Base-by-base conservation (phyloP, 129 eudicot genomes). In the Flaveria sonorensis region DNA sequence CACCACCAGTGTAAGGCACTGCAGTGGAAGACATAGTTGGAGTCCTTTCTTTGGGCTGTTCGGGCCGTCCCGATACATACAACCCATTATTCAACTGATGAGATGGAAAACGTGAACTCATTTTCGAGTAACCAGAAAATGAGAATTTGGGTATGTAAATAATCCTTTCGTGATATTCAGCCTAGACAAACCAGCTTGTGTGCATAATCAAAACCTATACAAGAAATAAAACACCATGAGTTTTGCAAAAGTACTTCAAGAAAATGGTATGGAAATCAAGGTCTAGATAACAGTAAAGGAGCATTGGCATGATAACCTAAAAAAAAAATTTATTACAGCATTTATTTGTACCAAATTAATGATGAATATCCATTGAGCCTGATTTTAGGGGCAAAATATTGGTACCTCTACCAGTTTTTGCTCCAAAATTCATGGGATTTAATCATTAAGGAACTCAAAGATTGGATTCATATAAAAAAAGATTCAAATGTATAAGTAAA, bases 31-130 rank as follows among this genome's bases (percentile, higher is more conserved):
- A 89, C 97, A 92, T 92, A 4, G 97, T 92, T 20, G 92, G 97
- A 4, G 84, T 51, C 81, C 89, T 78, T 77, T 92, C 97, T 85
- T 92, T 92, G 3, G 96, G 96, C 79, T 92, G 96, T 82, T 92
- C 97, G 3, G 97, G 96, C 70, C 92, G 92, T 23, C 97, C 97
- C 0, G 97, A 92, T 62, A 92, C 97, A 16, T 87, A 92, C 19
- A 92, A 85, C 39, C 97, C 97, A 84, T 81, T 89, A 83, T 93
- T 87, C 62, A 92, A 79, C 74, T 92, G 86, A 77, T 92, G 97
- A 66, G 96, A 92, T 50, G 90, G 96, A 76, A 89, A 92, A 23
- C 97, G 86, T 46, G 97, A 92, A 84, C 97, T 91, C 97, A 92
- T 87, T 48, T 72, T 73, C 57, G 51, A 64, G 51, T 36, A 47